Evolutionary conservation across 805 yeast species (phyloP).

Genomic region (Lipomyces kockii): DNA sequence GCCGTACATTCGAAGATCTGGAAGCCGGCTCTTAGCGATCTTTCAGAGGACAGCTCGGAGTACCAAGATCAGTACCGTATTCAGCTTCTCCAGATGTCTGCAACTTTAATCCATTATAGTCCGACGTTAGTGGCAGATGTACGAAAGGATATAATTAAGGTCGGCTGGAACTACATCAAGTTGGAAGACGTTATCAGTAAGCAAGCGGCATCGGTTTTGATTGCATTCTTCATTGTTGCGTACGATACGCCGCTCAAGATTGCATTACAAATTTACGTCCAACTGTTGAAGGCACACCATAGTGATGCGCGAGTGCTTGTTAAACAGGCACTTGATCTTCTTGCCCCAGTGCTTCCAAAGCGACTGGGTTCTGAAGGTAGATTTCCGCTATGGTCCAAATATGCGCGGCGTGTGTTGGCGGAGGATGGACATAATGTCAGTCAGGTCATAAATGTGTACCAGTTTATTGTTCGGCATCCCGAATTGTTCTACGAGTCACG

Average conservation of each 20-base stretch:
- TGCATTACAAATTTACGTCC: constrained; percentile 90
- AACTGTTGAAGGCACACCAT: constrained; percentile 81
- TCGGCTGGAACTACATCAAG: constrained; percentile 91
- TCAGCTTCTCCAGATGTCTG: constrained; percentile 79
- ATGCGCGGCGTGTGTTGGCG: constrained; percentile 90
- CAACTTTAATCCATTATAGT: constrained; percentile 71
- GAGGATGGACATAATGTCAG: constrained; percentile 88
- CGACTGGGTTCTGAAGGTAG: constrained; percentile 29
- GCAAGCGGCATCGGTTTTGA: constrained; percentile 89
- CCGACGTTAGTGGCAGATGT: constrained; percentile 62
- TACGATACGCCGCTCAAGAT: constrained; percentile 88
- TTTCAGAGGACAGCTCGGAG: constrained; percentile 64
- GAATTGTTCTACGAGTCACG: constrained; percentile 83
- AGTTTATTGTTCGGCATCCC: constrained; percentile 83
- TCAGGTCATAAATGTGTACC: constrained; percentile 85
- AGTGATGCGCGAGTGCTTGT: constrained; percentile 83
- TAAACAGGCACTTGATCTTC: constrained; percentile 80
- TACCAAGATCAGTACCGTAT: constrained; percentile 73
- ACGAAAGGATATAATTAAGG: constrained; percentile 85
- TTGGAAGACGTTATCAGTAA: constrained; percentile 87
- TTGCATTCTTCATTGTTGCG: constrained; percentile 81
- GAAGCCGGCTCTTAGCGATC: constrained; percentile 55
- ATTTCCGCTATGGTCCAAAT: constrained; percentile 76
- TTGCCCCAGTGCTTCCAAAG: constrained; percentile 66
- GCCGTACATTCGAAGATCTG: constrained; percentile 69